Evolutionary conservation across 495 filamentous ascomycete species (phyloP).

Genomic region (Clohesyomyces aquaticus): DNA sequence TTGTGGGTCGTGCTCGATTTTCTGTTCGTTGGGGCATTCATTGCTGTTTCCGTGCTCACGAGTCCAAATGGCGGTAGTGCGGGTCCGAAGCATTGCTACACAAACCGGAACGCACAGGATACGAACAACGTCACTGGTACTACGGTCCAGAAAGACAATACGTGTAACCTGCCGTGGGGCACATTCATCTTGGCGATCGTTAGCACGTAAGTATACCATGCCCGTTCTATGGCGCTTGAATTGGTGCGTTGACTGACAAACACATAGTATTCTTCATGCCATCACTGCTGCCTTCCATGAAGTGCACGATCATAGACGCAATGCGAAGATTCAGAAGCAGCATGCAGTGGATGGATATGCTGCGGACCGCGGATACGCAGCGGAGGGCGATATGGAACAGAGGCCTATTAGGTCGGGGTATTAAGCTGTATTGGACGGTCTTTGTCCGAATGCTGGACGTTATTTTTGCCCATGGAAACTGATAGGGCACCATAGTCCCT

Average conservation of each 20-base stretch:
- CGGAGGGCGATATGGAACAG: too few species aligned
- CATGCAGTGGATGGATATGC: too few species aligned
- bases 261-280: slow-evolving; percentile 33
- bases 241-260: slow-evolving; percentile 1
- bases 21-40: slow-evolving; percentile 47
- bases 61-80: slow-evolving; percentile 39
- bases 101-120: neutral
- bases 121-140: slow-evolving; percentile 5
- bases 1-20: slow-evolving; percentile 41
- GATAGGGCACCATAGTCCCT: too few species aligned
- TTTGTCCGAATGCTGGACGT: too few species aligned
- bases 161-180: slow-evolving; percentile 39
- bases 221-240: neutral
- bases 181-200: slow-evolving; percentile 41
- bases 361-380: too few species aligned
- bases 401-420: too few species aligned
- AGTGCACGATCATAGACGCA: slow-evolving; percentile 3
- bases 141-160: neutral
- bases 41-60: slow-evolving; percentile 46
- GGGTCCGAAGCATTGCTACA: slow-evolving; percentile 38
- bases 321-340: too few species aligned
- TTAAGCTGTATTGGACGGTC: too few species aligned
- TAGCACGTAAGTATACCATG: slow-evolving; percentile 37
- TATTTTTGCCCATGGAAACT: too few species aligned
- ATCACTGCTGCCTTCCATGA: slow-evolving; percentile 41